A percentile compares a stretch with the other conserved stretches of the same genome.
These are phyloP conservation scores for Pseudonitzschia delicatissima DNA, from an alignment of 108 stramenopile species.

Conservation along the genomic window DNA sequence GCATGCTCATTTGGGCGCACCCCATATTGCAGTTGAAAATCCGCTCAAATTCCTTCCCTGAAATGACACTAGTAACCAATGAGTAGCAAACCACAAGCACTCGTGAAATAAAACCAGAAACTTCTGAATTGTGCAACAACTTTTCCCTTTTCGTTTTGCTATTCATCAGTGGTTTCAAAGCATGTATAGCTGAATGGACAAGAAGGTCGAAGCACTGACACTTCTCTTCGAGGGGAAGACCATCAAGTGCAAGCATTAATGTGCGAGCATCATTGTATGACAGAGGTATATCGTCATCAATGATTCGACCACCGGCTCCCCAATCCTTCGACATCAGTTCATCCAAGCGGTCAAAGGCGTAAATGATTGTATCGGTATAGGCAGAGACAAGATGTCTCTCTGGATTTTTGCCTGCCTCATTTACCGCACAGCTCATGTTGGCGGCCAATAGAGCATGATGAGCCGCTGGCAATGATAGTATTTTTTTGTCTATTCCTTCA, in stretches of 20 bases:
- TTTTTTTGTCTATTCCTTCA: conserved; percentile 9
- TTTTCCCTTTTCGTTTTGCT: conserved; percentile 7
- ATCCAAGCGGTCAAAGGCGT: conserved; percentile 15
- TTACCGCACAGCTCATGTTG: conserved; percentile 36
- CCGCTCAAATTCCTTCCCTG: conserved; percentile 7
- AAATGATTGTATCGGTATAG: conserved; percentile 17
- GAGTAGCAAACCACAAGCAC: conserved; percentile 43
- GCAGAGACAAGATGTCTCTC: conserved; percentile 25
- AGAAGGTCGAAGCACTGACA: conserved; percentile 31
- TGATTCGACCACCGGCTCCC: conserved; percentile 13
- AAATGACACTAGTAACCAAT: conserved; percentile 38
- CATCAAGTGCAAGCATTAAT: conserved; percentile 46
- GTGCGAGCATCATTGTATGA: conserved; percentile 42
- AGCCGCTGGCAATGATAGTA: conserved; percentile 36
- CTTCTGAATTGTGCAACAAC: conserved; percentile 20
- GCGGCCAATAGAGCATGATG: conserved; percentile 55
- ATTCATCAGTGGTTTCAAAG: conserved; percentile 9
- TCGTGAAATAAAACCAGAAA: conserved; percentile 56
- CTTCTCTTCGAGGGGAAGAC: conserved; percentile 39
- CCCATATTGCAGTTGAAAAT: conserved; percentile 9
- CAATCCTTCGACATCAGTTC: conserved; percentile 20
- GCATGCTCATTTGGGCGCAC: conserved; percentile 7
- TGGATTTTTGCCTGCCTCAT: conserved; percentile 18
- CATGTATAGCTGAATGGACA: conserved; percentile 20
- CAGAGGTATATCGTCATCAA: conserved; percentile 31